Evolutionary conservation across 192 early-diverging fungal genomes (phyloP), one percentile per base, ranked within the genome.

Genomic region (Helicostylum pulchrum): DNA sequence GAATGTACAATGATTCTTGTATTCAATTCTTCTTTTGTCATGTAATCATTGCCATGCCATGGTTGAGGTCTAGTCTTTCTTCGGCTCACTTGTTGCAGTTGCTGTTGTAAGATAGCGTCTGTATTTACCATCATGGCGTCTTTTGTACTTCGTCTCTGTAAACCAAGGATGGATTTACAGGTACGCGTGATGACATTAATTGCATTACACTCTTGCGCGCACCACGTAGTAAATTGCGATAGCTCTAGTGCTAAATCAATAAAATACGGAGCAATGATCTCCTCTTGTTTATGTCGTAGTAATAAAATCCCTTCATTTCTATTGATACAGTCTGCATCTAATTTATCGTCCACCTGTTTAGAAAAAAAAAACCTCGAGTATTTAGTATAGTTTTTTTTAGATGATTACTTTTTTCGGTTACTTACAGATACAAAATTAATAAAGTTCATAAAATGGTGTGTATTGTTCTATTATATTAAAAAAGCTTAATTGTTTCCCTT

Each of bases 381-480:
- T 26, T n/a, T 26, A 26, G 26, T 26, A 26, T 26, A 26, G 2
- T 39, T 39, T 39, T 39, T 39, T 39, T 39, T 39, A 39, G 0
- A 4, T 39, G 36, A 5, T 39, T 39, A 39, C 5, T 9, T 39
- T 10, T 9, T 9, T 3, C 36, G 9, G 9, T 26, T 10, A 39
- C 67, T 70, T 73, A 81, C 74, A 12, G 77, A 81, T 47, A 89
- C 77, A 62, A 74, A 76, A 31, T 89, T 84, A 32, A 89, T 84
- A 67, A 87, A 88, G 17, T 57, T 65, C 67, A 83, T 87, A 11
- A 89, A 73, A 50, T 77, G 68, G 5, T 76, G 76, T 15, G 76
- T 83, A 64, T 84, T 81, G 57, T 83, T 77, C 79, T 80, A 70
- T 8, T 80, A 70, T 8, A 68, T 47, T 48, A 23, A n/a, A 39